Conservation (phyloP, 2,329 filamentous ascomycete species). For the Blumeria hordei region DNA sequence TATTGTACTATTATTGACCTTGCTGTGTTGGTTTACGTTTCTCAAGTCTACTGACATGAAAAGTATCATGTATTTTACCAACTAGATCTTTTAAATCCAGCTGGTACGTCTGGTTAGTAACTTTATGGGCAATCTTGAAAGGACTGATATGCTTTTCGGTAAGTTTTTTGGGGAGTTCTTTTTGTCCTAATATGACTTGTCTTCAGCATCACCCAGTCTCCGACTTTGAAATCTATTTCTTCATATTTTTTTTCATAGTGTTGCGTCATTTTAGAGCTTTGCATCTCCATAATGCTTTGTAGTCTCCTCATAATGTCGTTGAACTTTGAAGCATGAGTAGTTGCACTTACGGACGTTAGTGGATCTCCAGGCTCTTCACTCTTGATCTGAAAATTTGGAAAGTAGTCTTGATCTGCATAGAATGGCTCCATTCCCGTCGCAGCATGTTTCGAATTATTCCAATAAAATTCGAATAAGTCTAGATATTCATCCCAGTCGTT, state of each 20-base stretch:
- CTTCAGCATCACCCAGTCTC: background rate
- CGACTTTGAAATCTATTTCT: background rate
- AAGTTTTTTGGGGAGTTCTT: background rate
- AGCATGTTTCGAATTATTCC: slow-evolving; percentile 1
- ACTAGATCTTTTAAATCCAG: background rate
- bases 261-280: background rate
- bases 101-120: background rate
- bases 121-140: background rate
- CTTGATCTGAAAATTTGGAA: background rate
- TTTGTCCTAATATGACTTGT: background rate
- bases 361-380: background rate
- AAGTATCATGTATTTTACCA: background rate
- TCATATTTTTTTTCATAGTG: background rate
- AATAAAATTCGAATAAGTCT: background rate
- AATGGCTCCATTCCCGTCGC: background rate
- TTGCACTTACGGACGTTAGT: background rate
- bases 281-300: background rate
- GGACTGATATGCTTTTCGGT: background rate
- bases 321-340: background rate
- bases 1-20: background rate
- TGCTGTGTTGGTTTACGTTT: background rate
- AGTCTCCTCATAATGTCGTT: background rate
- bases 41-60: background rate
- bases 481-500: slow-evolving; percentile 3
- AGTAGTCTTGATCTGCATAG: background rate